Evolutionary conservation across 2,329 filamentous ascomycete species (phyloP).

Genomic region (Teratosphaeria zuluensis): DNA sequence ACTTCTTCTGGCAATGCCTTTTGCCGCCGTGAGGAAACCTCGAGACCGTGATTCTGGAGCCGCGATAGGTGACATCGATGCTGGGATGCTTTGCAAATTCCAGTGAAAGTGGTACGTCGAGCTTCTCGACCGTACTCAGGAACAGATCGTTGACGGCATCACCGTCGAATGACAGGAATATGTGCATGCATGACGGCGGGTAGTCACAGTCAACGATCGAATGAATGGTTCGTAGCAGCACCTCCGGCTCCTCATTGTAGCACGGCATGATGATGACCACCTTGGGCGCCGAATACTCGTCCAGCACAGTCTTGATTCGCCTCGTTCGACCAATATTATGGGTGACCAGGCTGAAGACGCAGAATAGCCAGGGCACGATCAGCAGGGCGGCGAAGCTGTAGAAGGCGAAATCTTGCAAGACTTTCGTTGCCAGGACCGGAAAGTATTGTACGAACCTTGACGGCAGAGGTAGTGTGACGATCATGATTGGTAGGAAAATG

Average conservation of each 20-base stretch:
- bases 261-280: constrained; percentile 95
- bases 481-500: constrained; percentile 87
- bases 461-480: constrained; percentile 82
- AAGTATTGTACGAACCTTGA: constrained; percentile 61
- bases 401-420: constrained; percentile 91
- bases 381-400: constrained; percentile 82
- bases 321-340: constrained; percentile 74
- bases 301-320: constrained; percentile 72
- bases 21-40: constrained; percentile 91
- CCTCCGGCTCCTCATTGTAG: constrained; percentile 80
- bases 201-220: constrained; percentile 93
- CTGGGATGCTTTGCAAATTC: constrained; percentile 63
- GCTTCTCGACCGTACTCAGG: constrained; percentile 70
- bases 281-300: constrained; percentile 80
- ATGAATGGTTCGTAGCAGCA: constrained; percentile 76
- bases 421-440: constrained; percentile 55
- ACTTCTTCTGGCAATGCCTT: constrained; percentile 84
- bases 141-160: constrained; percentile 83
- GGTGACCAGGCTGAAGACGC: constrained; percentile 82
- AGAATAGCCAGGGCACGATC: constrained; percentile 84
- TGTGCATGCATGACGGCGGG: constrained; percentile 80
- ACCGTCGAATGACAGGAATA: constrained; percentile 92
- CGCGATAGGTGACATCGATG: constrained; percentile 79
- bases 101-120: constrained; percentile 70
- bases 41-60: constrained; percentile 78